A percentile compares a stretch with the other conserved stretches of the same genome.
Evolutionary conservation across 352 stramenopile species (phyloP).

Genomic region (Elongisporangium anandrum): DNA sequence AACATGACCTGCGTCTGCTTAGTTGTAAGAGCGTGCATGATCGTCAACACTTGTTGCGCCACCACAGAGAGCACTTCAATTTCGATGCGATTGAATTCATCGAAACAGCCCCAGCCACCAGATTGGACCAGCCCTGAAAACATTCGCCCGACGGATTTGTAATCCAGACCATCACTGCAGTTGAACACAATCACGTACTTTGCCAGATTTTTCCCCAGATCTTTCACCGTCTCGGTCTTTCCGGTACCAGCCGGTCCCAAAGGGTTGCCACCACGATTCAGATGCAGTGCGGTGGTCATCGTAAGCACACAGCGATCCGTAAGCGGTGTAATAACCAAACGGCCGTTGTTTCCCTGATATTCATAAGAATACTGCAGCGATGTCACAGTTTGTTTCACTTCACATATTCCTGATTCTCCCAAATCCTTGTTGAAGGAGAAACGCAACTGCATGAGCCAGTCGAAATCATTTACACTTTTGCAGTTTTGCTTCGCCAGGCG

Average conservation of each 20-base stretch:
- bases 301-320: constrained; percentile 93
- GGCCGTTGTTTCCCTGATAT: constrained; percentile 85
- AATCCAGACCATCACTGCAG: constrained; percentile 92
- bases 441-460: constrained; percentile 86
- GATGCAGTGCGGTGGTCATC: constrained; percentile 90
- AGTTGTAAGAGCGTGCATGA: constrained; percentile 83
- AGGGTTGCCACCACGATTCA: constrained; percentile 90
- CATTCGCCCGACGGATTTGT: constrained; percentile 92
- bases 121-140: constrained; percentile 92
- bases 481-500: constrained; percentile 92
- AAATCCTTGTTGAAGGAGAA: constrained; percentile 88
- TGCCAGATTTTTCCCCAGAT: constrained; percentile 91
- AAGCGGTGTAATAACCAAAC: constrained; percentile 91
- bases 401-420: constrained; percentile 75
- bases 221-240: constrained; percentile 94
- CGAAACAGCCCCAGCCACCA: constrained; percentile 92
- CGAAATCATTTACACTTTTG: constrained; percentile 89
- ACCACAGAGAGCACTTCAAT: constrained; percentile 94
- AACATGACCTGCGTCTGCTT: constrained; percentile 80
- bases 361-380: constrained; percentile 85
- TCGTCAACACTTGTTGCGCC: constrained; percentile 88
- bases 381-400: constrained; percentile 85
- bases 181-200: constrained; percentile 96
- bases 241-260: constrained; percentile 90
- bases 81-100: constrained; percentile 96